A percentile compares a stretch with the other conserved stretches of the same genome.
phyloP scores from a whole-genome alignment of 257 asterid species.

The Solanum microdontum region DNA sequence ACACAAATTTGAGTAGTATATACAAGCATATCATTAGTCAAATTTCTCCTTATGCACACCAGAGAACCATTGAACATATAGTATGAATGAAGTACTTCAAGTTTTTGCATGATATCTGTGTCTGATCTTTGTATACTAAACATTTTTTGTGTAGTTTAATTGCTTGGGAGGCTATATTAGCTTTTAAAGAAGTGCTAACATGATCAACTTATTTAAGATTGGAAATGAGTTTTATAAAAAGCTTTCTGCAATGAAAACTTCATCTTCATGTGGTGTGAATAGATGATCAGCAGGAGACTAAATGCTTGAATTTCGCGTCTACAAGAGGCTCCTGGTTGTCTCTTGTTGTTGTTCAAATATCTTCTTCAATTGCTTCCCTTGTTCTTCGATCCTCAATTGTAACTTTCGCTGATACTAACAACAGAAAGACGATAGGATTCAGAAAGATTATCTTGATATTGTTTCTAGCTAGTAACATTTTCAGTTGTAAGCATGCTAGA shows the following conservation, averaged over 20 bases:
- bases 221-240: not conserved
- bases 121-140: not conserved
- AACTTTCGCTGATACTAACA: conserved; percentile 44
- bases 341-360: conserved; percentile 54
- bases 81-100: not conserved
- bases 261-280: conserved; percentile 14
- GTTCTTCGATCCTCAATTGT: conserved; percentile 65
- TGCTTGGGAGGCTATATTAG: not conserved
- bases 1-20: not conserved
- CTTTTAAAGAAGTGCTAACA: not conserved
- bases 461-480: not conserved
- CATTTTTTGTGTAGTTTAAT: not conserved
- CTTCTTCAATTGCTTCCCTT: conserved; percentile 41
- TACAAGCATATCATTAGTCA: not conserved
- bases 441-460: not conserved
- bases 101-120: not conserved
- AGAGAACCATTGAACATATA: not conserved
- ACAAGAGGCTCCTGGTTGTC: conserved; percentile 21
- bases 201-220: not conserved
- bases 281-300: conserved; percentile 18
- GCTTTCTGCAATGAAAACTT: not conserved
- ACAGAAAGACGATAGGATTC: not conserved
- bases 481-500: not conserved
- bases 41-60: not conserved
- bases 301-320: conserved; percentile 14